Conservation (phyloP, 768 basidiomycete genomes). For the Leccinum uliginosum region DNA sequence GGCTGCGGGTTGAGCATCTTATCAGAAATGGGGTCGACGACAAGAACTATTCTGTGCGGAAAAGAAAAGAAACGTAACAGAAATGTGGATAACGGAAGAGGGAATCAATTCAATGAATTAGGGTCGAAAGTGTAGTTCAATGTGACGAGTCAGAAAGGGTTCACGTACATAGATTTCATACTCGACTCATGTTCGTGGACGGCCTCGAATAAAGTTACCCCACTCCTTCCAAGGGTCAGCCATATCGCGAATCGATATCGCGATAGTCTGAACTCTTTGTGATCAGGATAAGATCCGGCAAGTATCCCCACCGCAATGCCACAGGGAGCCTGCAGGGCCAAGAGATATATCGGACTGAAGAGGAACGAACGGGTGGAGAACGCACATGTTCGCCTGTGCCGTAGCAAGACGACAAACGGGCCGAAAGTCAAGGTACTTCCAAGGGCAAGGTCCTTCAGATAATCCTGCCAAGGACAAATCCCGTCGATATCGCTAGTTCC, state of each 20-base stretch:
- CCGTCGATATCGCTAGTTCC: slow-evolving; percentile 69
- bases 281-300: slow-evolving; percentile 13
- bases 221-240: slow-evolving; percentile 55
- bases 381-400: slow-evolving; percentile 58
- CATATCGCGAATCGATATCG: slow-evolving; percentile 60
- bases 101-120: slow-evolving; percentile 1
- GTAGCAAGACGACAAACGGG: slow-evolving; percentile 55
- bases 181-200: slow-evolving; percentile 53
- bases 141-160: slow-evolving; percentile 10
- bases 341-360: neutral
- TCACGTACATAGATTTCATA: slow-evolving; percentile 64
- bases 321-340: neutral
- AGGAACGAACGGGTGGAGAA: neutral
- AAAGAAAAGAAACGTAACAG: slow-evolving; percentile 3
- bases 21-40: slow-evolving; percentile 70
- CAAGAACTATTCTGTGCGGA: slow-evolving; percentile 63
- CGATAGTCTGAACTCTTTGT: slow-evolving; percentile 56
- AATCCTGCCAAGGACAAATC: slow-evolving; percentile 60
- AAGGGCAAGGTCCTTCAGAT: slow-evolving; percentile 65
- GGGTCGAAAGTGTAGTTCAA: slow-evolving; percentile 6
- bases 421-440: slow-evolving; percentile 58
- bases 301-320: neutral
- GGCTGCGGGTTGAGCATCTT: slow-evolving; percentile 36
- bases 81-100: neutral
- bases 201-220: slow-evolving; percentile 47